These are phyloP conservation scores for Colletotrichum tanaceti DNA, from an alignment of 2,329 filamentous ascomycete genomes.

Conservation along the genomic window DNA sequence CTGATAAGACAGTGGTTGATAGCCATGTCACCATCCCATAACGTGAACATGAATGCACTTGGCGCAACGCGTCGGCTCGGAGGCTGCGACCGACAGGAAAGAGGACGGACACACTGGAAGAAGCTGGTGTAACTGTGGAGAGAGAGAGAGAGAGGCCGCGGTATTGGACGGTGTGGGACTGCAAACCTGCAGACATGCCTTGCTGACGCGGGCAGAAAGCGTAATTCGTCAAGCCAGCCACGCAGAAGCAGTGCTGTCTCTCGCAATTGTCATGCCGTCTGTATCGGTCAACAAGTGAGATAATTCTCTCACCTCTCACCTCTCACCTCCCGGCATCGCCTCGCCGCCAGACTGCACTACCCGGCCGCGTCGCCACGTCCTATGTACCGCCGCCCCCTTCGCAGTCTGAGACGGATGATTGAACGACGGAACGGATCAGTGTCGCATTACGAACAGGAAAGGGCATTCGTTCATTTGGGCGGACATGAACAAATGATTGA, in stretches of 20 bases:
- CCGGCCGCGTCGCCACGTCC: constrained; percentile 2
- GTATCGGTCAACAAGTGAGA: constrained; percentile 17
- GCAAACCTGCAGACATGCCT: constrained; percentile 28
- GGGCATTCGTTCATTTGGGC: not conserved
- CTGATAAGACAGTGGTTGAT: not conserved
- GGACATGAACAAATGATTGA: not conserved
- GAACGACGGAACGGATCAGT: not conserved
- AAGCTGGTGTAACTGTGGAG: constrained; percentile 24
- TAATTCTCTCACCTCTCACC: constrained; percentile 7
- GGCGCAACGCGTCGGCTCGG: constrained; percentile 13
- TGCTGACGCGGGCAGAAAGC: constrained; percentile 28
- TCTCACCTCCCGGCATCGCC: constrained; percentile 7
- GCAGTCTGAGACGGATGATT: constrained; percentile 1
- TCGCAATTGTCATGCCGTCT: constrained; percentile 1
- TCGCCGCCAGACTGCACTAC: constrained; percentile 13
- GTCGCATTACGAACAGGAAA: not conserved
- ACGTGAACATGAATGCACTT: constrained; percentile 7
- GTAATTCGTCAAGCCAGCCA: constrained; percentile 25
- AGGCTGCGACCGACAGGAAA: constrained; percentile 24
- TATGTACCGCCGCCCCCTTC: not conserved
- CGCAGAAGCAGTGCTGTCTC: constrained; percentile 19
- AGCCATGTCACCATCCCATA: constrained; percentile 2
- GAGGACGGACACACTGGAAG: constrained; percentile 31
- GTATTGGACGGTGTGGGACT: constrained; percentile 21
- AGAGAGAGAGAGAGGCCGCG: constrained; percentile 10